Percentiles rank a stretch among this genome's conserved stretches.
These are phyloP conservation scores for Mycena crocata DNA, from an alignment of 768 basidiomycete genomes.

Conservation along the genomic window DNA sequence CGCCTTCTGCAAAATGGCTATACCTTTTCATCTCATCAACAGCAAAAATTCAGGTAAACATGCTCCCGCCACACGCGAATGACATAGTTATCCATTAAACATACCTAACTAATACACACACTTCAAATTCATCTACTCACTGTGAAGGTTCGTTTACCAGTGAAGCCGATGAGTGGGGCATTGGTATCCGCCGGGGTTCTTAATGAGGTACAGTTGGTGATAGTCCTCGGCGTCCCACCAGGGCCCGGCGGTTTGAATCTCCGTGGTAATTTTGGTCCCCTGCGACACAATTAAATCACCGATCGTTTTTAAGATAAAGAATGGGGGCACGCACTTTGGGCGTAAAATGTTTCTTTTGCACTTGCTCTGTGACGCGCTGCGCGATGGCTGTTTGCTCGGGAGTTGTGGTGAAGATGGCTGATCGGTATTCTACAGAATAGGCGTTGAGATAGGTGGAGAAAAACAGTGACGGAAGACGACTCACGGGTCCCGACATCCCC, in stretches of 20 bases:
- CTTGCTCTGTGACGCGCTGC: constrained; percentile 69
- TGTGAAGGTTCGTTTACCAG: constrained; percentile 67
- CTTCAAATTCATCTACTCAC: not conserved
- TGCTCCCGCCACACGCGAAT: too few species aligned
- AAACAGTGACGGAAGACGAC: constrained; percentile 32
- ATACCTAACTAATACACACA: too few species aligned
- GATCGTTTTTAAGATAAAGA: not conserved
- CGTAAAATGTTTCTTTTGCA: constrained; percentile 75
- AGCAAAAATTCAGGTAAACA: too few species aligned
- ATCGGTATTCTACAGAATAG: constrained; percentile 72
- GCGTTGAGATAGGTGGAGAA: not conserved
- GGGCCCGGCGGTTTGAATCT: constrained; percentile 62
- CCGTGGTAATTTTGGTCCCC: constrained; percentile 68
- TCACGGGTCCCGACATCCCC: constrained; percentile 70
- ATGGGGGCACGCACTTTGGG: constrained; percentile 47
- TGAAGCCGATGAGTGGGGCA: constrained; percentile 78
- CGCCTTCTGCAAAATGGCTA: too few species aligned
- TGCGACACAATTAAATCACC: not conserved
- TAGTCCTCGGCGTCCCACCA: constrained; percentile 78
- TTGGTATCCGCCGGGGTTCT: constrained; percentile 80
- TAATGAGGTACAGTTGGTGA: constrained; percentile 71
- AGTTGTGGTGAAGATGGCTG: constrained; percentile 76
- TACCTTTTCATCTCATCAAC: too few species aligned
- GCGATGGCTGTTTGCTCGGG: constrained; percentile 72
- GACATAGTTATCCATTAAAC: too few species aligned